phyloP scores from a whole-genome alignment of 1,139 yeast genomes.

The Kodamaea ohmeri region DNA sequence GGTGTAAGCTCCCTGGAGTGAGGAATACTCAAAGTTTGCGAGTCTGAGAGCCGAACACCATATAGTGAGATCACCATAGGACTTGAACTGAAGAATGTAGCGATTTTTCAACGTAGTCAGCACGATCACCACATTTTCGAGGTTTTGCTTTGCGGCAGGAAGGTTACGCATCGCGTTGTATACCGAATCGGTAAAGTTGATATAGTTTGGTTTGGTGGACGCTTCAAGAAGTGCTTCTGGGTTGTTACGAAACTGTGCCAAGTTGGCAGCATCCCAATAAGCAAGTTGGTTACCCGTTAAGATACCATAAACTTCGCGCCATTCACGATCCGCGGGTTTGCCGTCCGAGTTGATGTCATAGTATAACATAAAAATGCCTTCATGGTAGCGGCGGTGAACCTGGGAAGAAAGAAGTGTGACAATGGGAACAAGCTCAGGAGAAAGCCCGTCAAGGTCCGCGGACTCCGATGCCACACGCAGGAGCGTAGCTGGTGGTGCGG shows the following conservation, averaged over 20 bases:
- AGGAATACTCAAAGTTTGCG: slow-evolving; percentile 72
- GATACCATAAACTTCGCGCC: slow-evolving; percentile 93
- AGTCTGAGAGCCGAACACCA: slow-evolving; percentile 87
- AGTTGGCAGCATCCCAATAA: slow-evolving; percentile 82
- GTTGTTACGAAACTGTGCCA: slow-evolving; percentile 53
- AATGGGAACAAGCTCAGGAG: slow-evolving; percentile 76
- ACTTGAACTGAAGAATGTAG: slow-evolving; percentile 72
- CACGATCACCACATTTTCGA: slow-evolving; percentile 76
- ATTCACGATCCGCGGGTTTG: slow-evolving; percentile 73
- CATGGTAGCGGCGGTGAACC: slow-evolving; percentile 67
- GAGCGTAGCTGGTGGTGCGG: slow-evolving; percentile 7
- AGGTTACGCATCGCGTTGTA: slow-evolving; percentile 67
- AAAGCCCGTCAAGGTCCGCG: slow-evolving; percentile 26
- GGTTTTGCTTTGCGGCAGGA: slow-evolving; percentile 60
- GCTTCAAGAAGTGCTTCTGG: slow-evolving; percentile 53
- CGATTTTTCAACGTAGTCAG: slow-evolving; percentile 90
- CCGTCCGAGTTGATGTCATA: slow-evolving; percentile 82
- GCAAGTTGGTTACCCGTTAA: slow-evolving; percentile 89
- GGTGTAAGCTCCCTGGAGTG: slow-evolving; percentile 91
- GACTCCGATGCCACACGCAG: slow-evolving; percentile 5
- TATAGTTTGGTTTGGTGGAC: slow-evolving; percentile 75
- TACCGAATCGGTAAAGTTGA: slow-evolving; percentile 89
- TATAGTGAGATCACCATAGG: slow-evolving; percentile 48
- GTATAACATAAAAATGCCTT: slow-evolving; percentile 70
- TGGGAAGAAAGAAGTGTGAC: slow-evolving; percentile 72